Conservation (phyloP, 257 asterid genomes). For the Nicotiana obtusifolia region DNA sequence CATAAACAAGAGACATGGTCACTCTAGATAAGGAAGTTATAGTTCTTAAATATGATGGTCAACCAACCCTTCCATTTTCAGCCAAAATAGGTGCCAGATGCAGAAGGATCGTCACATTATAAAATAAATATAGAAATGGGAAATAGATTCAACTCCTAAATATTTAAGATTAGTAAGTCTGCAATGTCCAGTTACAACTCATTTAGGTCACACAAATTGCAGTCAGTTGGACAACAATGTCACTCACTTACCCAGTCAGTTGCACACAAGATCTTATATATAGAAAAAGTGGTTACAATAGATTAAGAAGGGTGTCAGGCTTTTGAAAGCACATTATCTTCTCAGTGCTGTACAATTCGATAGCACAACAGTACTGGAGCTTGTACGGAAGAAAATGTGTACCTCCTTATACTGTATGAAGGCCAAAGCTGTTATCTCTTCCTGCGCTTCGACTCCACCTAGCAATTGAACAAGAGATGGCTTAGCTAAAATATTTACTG, state of each 20-base stretch:
- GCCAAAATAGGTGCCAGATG: not conserved
- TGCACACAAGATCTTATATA: not conserved
- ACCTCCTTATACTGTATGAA: conserved; percentile 21
- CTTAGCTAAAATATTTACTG: not conserved
- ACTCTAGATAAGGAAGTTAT: not conserved
- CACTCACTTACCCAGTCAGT: not conserved
- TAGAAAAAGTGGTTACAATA: not conserved
- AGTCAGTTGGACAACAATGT: not conserved
- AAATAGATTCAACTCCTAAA: not conserved
- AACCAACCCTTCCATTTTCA: not conserved
- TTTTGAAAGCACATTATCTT: conserved; percentile 24
- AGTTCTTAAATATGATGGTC: not conserved
- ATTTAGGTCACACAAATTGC: not conserved
- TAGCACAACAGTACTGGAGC: conserved; percentile 28
- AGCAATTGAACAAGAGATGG: conserved; percentile 5
- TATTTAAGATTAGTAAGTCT: not conserved
- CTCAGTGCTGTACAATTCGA: conserved; percentile 49
- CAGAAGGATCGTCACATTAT: not conserved
- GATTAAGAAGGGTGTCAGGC: not conserved
- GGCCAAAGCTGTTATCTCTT: conserved; percentile 36
- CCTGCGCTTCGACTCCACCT: conserved; percentile 60
- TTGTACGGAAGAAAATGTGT: conserved; percentile 28
- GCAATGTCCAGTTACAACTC: not conserved
- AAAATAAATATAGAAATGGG: not conserved
- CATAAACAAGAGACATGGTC: not conserved